Evolutionary conservation across 306 rosid genomes (phyloP), one percentile per base, ranked within the genome.

Genomic region (Casuarina equisetifolia): DNA sequence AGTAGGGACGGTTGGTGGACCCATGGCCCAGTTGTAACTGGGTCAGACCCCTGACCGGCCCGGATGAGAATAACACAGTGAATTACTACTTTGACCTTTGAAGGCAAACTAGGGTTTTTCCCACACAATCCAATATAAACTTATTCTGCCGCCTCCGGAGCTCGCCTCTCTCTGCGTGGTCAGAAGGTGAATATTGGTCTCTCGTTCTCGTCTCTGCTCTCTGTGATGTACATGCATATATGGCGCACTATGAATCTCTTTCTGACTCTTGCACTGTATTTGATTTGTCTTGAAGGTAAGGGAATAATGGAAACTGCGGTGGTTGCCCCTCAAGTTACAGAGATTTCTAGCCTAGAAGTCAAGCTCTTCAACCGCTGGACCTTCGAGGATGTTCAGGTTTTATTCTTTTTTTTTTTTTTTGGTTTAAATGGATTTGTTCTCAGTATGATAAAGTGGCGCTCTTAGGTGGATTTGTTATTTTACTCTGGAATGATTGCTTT

Each of bases 331-430:
- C 43, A 4, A 0, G 35, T 1, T 54, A 72, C 12, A 1, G 82
- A 73, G 70, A 40, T 0, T 0, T n/a, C 10, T 0, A 19, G 1
- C 45, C 82, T 42, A 6, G 82, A 82, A 38, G 85, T 82, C 58
- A 78, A 78, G 76, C 85, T 82, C 82, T 82, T 82, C 72, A 78
- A 82, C 44, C 79, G 82, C 10, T 82, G 79, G 85, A 73, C 76
- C 68, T 78, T 68, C 4, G 82, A 73, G 13, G 85, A 82, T n/a
- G 79, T 73, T 36, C 75, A 57, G 79, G 82, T 82, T 74, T 25
- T 25, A 25, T 25, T 25, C 32, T 25, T 25, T 25, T 25, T 0
- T 25, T 25, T 25, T 25, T 25, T 25, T 25, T 11, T 11, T 58
- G 20, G 4, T 58, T 58, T 9, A 19, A 8, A 55, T 55, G 20